Conservation (phyloP, 2,329 filamentous ascomycete species). For the Ceratocystis alfenasii region DNA sequence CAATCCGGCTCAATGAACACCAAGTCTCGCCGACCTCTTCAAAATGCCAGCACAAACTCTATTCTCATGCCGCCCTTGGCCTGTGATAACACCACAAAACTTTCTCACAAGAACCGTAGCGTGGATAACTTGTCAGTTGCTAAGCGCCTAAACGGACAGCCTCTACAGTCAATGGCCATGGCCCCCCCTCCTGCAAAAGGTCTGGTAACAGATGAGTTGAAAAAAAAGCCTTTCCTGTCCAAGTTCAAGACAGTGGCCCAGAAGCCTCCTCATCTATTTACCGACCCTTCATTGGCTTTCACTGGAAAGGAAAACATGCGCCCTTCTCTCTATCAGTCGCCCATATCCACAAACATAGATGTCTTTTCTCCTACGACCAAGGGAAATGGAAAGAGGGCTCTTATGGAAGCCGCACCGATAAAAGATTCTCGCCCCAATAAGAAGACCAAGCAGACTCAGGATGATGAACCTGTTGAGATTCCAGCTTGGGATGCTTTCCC, state of each 20-base stretch:
- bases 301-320: slow-evolving; percentile 47
- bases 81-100: neutral
- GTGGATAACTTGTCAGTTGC: slow-evolving; percentile 6
- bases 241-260: slow-evolving; percentile 47
- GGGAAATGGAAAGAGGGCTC: slow-evolving; percentile 36
- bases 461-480: slow-evolving; percentile 16
- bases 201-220: slow-evolving; percentile 37
- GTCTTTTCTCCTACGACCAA: slow-evolving; percentile 31
- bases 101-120: slow-evolving; percentile 16
- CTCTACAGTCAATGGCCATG: slow-evolving; percentile 35
- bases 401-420: slow-evolving; percentile 62
- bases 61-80: slow-evolving; percentile 13
- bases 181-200: slow-evolving; percentile 52
- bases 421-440: slow-evolving; percentile 57
- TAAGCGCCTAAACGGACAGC: slow-evolving; percentile 15
- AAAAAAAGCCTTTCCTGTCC: slow-evolving; percentile 53
- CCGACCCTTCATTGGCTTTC: slow-evolving; percentile 26
- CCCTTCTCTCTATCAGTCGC: slow-evolving; percentile 39
- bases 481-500: slow-evolving; percentile 73
- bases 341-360: slow-evolving; percentile 36
- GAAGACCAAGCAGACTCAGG: slow-evolving; percentile 49
- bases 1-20: neutral
- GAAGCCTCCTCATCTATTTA: slow-evolving; percentile 37
- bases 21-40: slow-evolving; percentile 19
- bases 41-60: slow-evolving; percentile 19